These are phyloP conservation scores for Globisporangium cylindrosporum DNA, from an alignment of 352 stramenopile species.

Conservation along the genomic window DNA sequence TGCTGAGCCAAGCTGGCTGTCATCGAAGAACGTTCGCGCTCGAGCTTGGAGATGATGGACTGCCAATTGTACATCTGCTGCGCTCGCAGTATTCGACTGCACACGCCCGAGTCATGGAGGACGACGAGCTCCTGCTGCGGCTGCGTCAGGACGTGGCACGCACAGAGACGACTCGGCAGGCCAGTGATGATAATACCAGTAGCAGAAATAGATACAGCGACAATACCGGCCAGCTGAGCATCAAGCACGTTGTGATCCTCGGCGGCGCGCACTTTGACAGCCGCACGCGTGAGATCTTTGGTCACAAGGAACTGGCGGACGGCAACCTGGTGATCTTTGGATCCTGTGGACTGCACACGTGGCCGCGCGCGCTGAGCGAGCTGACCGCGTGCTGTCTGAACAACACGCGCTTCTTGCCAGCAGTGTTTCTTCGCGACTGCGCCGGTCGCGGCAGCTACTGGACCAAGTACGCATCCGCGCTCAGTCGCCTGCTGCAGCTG, in stretches of 20 bases:
- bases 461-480: constrained; percentile 57
- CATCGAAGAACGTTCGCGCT: constrained; percentile 45
- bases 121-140: constrained; percentile 47
- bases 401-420: constrained; percentile 46
- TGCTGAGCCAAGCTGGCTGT: constrained; percentile 41
- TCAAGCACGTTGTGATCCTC: constrained; percentile 71
- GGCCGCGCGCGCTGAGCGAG: constrained; percentile 44
- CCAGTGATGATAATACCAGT: background rate
- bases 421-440: constrained; percentile 50
- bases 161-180: constrained; percentile 14
- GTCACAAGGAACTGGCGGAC: constrained; percentile 51
- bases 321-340: constrained; percentile 59
- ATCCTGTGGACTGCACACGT: constrained; percentile 63
- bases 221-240: constrained; percentile 20
- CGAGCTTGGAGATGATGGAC: constrained; percentile 46
- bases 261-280: constrained; percentile 57
- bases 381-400: constrained; percentile 53
- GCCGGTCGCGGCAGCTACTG: constrained; percentile 47
- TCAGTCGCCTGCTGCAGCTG: constrained; percentile 60
- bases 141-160: constrained; percentile 49
- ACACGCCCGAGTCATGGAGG: constrained; percentile 34
- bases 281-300: constrained; percentile 40
- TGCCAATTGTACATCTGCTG: constrained; percentile 49
- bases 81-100: constrained; percentile 48
- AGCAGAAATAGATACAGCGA: background rate